Evolutionary conservation across 2,329 filamentous ascomycete genomes (phyloP).

Genomic region (Mollisia scopiformis): DNA sequence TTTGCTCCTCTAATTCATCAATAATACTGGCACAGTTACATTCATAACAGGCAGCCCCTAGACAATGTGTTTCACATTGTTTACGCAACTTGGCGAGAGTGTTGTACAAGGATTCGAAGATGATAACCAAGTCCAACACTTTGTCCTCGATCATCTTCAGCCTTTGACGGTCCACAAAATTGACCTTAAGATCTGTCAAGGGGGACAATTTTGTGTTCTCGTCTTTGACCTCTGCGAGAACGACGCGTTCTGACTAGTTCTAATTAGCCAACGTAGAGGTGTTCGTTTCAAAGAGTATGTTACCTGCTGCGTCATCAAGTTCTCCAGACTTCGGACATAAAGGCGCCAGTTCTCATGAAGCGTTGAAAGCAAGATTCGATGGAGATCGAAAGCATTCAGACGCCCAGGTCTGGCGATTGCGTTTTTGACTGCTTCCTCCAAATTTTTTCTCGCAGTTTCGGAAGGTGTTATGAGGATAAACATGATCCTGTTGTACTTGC

Average conservation of each 20-base stretch:
- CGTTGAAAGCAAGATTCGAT: slow-evolving; percentile 16
- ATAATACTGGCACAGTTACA: slow-evolving; percentile 12
- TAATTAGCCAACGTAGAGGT: not conserved
- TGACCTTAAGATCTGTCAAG: slow-evolving; percentile 7
- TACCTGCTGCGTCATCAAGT: slow-evolving; percentile 9
- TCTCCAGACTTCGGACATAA: slow-evolving; percentile 16
- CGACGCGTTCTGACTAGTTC: slow-evolving; percentile 9
- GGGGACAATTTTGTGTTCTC: not conserved
- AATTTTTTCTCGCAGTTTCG: not conserved
- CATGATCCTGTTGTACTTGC: not conserved
- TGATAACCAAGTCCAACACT: slow-evolving; percentile 15
- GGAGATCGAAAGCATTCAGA: slow-evolving; percentile 21
- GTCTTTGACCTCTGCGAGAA: slow-evolving; percentile 3
- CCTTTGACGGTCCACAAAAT: slow-evolving; percentile 21
- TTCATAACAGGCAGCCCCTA: not conserved
- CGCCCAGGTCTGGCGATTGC: not conserved
- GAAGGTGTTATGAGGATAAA: slow-evolving; percentile 17
- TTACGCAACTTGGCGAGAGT: slow-evolving; percentile 12
- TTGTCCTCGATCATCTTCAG: slow-evolving; percentile 22
- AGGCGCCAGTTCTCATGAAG: slow-evolving; percentile 20
- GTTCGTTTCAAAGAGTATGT: not conserved
- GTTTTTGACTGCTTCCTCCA: not conserved
- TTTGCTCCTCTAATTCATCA: slow-evolving; percentile 19
- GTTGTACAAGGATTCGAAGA: slow-evolving; percentile 18
- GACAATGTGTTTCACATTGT: slow-evolving; percentile 11